Conservation (phyloP, 148 eudicot genomes). For the Limonium bicolor region DNA sequence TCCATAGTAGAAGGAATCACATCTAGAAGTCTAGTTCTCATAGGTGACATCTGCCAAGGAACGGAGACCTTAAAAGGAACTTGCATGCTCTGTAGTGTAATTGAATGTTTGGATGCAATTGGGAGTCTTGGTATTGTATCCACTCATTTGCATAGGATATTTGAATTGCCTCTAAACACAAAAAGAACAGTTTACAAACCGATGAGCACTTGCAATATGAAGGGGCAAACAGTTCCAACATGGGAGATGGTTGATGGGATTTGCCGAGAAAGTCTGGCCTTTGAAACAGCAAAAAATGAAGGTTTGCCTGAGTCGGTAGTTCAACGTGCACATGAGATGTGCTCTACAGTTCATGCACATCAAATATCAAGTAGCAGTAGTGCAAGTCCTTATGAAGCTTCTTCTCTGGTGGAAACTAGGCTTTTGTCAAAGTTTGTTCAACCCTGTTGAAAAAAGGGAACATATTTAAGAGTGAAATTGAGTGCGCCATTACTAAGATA, state of each 20-base stretch:
- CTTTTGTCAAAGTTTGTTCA: no score
- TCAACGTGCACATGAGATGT: conserved; percentile 63
- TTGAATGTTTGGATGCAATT: conserved; percentile 54
- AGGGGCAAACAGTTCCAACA: conserved; percentile 61
- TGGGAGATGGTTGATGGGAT: conserved; percentile 85
- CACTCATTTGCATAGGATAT: conserved; percentile 81
- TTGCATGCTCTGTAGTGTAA: conserved; percentile 79
- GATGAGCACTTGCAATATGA: conserved; percentile 48
- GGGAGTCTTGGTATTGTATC: conserved; percentile 81
- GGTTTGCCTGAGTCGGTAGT: conserved; percentile 57
- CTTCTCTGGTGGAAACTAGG: no score
- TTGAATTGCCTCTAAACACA: conserved; percentile 55
- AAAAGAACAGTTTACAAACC: conserved; percentile 41
- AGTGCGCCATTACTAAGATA: conserved; percentile 28
- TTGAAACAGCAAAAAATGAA: conserved; percentile 80
- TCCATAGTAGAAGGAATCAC: conserved; percentile 56
- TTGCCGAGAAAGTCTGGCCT: conserved; percentile 91
- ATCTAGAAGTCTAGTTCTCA: conserved; percentile 75
- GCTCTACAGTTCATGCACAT: conserved; percentile 29
- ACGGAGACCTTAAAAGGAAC: conserved; percentile 91
- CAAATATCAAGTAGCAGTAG: conserved; percentile 9
- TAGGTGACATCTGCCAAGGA: conserved; percentile 89
- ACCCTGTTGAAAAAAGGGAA: no score
- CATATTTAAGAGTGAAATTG: conserved; percentile 25
- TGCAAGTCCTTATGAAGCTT: conserved; percentile 4